A percentile compares a stretch with the other conserved stretches of the same genome.
phyloP scores from a whole-genome alignment of 1,284 basidiomycete genomes.

The Pholiota adiposa region DNA sequence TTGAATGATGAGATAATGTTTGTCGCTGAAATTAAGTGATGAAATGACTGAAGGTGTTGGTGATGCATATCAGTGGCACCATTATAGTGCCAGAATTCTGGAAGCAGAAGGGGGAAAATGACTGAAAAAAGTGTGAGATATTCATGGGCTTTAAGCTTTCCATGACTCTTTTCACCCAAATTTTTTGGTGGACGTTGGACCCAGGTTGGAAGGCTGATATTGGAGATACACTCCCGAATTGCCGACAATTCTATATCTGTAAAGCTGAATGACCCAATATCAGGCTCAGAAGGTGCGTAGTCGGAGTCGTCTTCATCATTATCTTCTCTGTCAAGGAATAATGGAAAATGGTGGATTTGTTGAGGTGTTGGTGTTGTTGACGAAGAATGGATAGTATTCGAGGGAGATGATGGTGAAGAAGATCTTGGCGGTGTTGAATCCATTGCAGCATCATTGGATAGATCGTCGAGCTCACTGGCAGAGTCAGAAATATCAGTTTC shows the following conservation, averaged over 20 bases:
- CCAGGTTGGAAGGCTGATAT: slow-evolving; percentile 33
- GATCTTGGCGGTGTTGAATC: background rate
- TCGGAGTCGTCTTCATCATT: background rate
- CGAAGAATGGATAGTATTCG: too few species aligned
- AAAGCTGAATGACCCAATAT: too few species aligned
- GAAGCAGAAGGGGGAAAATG: slow-evolving; percentile 38
- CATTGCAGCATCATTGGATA: background rate
- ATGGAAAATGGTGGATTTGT: background rate
- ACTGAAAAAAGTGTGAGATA: slow-evolving; percentile 32
- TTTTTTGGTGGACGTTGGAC: slow-evolving; percentile 35
- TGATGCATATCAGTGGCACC: background rate
- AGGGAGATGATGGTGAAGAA: background rate
- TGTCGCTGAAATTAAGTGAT: slow-evolving; percentile 31
- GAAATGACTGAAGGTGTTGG: slow-evolving; percentile 31
- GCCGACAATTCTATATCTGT: background rate
- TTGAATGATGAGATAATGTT: slow-evolving; percentile 33
- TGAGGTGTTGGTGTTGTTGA: background rate
- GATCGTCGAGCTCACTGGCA: background rate
- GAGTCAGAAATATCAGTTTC: slow-evolving; percentile 17
- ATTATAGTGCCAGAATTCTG: slow-evolving; percentile 28
- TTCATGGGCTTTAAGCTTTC: slow-evolving; percentile 41
- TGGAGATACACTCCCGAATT: slow-evolving; percentile 28
- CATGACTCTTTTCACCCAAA: slow-evolving; percentile 37
- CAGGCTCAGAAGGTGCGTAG: background rate
- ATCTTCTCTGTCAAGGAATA: slow-evolving; percentile 2